A percentile compares a stretch with the other conserved stretches of the same genome.
phyloP scores from a whole-genome alignment of 306 rosid species.

The Vigna angularis region DNA sequence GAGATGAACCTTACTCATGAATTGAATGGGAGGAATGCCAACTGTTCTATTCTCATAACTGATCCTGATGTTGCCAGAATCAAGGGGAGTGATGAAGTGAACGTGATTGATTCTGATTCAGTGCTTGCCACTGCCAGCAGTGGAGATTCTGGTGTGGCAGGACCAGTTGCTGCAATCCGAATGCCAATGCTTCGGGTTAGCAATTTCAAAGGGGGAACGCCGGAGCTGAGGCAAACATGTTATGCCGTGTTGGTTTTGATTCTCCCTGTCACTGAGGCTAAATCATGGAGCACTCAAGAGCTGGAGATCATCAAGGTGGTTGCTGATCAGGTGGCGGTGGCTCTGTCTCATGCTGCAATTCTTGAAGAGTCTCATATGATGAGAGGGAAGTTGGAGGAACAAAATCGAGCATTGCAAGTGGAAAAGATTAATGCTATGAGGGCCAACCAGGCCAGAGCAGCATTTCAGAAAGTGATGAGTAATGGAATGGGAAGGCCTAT shows the following conservation, averaged over 20 bases:
- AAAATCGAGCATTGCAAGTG: slow-evolving; percentile 75
- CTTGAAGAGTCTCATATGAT: slow-evolving; percentile 90
- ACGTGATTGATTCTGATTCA: slow-evolving; percentile 58
- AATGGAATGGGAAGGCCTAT: slow-evolving; percentile 93
- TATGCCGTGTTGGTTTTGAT: slow-evolving; percentile 82
- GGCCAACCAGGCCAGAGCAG: slow-evolving; percentile 80
- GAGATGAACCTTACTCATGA: slow-evolving; percentile 81
- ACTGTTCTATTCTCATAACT: slow-evolving; percentile 55
- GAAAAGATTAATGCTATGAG: slow-evolving; percentile 74
- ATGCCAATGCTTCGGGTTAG: slow-evolving; percentile 92
- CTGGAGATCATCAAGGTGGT: slow-evolving; percentile 81
- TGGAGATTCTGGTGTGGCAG: slow-evolving; percentile 60
- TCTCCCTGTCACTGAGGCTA: slow-evolving; percentile 68
- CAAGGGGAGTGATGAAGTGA: slow-evolving; percentile 60
- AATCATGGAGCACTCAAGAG: slow-evolving; percentile 79
- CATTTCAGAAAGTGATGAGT: slow-evolving; percentile 85
- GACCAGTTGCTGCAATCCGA: slow-evolving; percentile 88
- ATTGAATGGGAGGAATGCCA: slow-evolving; percentile 61
- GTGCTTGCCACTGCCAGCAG: slow-evolving; percentile 66
- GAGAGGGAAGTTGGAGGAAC: slow-evolving; percentile 86
- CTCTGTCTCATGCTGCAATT: slow-evolving; percentile 89
- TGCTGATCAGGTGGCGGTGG: slow-evolving; percentile 97
- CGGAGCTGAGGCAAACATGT: slow-evolving; percentile 65
- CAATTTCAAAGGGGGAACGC: slow-evolving; percentile 86
- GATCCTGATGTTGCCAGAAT: slow-evolving; percentile 68